A percentile compares a stretch with the other conserved stretches of the same genome.
Conservation (phyloP, 169 alveolate genomes). For the Eimeria sp. region DNA sequence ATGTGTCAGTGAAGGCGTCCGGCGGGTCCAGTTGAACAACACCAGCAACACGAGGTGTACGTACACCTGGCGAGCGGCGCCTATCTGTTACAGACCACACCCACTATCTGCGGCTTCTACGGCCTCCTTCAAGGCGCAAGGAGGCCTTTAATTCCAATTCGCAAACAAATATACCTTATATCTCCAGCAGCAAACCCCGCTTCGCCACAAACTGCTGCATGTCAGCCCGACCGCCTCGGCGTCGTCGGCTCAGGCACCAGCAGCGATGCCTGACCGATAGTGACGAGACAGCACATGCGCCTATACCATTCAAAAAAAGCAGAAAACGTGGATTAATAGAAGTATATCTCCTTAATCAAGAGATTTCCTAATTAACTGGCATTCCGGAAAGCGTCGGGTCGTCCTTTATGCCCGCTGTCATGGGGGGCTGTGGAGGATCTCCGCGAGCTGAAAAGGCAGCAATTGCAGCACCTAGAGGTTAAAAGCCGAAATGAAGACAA, state of each 20-base stretch:
- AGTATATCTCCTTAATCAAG: neutral
- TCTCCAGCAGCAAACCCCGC: constrained; percentile 3
- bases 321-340: neutral
- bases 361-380: constrained; percentile 2
- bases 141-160: neutral
- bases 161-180: neutral
- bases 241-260: constrained; percentile 73
- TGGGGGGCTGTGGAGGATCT: constrained; percentile 38
- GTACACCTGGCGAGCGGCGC: constrained; percentile 61
- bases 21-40: constrained; percentile 61
- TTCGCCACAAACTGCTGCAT: neutral
- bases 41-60: constrained; percentile 55
- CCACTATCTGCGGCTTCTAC: constrained; percentile 6
- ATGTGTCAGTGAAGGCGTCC: constrained; percentile 35
- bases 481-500: neutral
- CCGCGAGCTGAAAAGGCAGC: neutral
- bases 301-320: constrained; percentile 14
- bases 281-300: constrained; percentile 51
- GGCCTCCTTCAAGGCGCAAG: neutral
- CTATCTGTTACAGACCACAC: constrained; percentile 31
- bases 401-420: constrained; percentile 19
- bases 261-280: constrained; percentile 70
- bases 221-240: constrained; percentile 57
- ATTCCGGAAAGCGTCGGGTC: constrained; percentile 29
- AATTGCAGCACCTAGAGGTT: neutral